Conservation (phyloP, 1,284 basidiomycete genomes). For the Xerocomus minutiporus region DNA sequence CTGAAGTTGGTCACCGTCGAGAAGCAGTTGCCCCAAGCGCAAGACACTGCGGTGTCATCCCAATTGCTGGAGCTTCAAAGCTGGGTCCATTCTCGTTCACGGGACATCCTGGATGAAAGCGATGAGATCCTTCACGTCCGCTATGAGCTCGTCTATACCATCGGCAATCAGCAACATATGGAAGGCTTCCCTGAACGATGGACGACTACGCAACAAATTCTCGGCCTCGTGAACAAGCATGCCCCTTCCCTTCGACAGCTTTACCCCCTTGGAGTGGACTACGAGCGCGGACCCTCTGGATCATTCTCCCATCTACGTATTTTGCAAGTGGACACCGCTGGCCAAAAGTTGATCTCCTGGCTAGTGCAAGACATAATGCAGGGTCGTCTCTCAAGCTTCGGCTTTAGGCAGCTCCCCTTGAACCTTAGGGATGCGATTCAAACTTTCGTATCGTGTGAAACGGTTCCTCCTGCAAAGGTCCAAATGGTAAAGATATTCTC, state of each 20-base stretch:
- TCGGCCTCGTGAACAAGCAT: background rate
- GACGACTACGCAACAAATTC: background rate
- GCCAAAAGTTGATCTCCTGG: background rate
- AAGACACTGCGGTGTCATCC: background rate
- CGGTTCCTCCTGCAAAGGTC: background rate
- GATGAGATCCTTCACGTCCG: background rate
- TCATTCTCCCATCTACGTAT: background rate
- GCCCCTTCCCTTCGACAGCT: background rate
- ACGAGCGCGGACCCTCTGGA: background rate
- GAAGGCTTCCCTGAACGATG: background rate
- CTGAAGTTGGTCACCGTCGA: background rate
- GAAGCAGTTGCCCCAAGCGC: background rate
- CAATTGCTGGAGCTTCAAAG: background rate
- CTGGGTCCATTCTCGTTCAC: background rate
- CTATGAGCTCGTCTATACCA: background rate
- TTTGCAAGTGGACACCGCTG: background rate
- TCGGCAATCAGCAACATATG: background rate
- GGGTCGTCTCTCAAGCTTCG: background rate
- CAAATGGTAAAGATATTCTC: background rate
- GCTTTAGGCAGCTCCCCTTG: background rate
- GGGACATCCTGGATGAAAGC: background rate
- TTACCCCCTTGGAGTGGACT: background rate
- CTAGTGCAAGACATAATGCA: background rate
- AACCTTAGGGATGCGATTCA: background rate
- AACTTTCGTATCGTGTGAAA: background rate